A percentile compares a stretch with the other conserved stretches of the same genome.
These are phyloP conservation scores for Rhizopus sp. DNA, from an alignment of 371 early-diverging fungal species.

Conservation along the genomic window DNA sequence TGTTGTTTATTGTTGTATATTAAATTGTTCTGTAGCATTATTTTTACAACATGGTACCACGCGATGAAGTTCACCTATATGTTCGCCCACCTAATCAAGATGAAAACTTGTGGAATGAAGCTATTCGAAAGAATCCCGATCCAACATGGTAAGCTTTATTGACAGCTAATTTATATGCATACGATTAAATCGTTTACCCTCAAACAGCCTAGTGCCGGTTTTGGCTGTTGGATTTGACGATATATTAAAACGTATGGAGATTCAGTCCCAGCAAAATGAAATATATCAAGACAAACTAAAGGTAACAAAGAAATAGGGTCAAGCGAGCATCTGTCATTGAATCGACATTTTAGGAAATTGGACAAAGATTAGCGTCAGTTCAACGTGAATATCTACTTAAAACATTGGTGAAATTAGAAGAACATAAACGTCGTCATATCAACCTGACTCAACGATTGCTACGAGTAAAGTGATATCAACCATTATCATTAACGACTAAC, in stretches of 20 bases:
- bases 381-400: slow-evolving; percentile 35
- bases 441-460: slow-evolving; percentile 29
- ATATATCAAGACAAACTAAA: slow-evolving; percentile 32
- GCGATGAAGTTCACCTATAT: slow-evolving; percentile 76
- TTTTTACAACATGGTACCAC: slow-evolving; percentile 90
- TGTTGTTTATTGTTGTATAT: not conserved
- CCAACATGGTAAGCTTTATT: slow-evolving; percentile 61
- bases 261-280: slow-evolving; percentile 65
- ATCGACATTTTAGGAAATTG: slow-evolving; percentile 25
- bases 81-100: slow-evolving; percentile 74
- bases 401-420: slow-evolving; percentile 37
- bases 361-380: slow-evolving; percentile 31
- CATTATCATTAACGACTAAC: not conserved
- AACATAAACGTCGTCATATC: slow-evolving; percentile 42
- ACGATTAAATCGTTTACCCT: not conserved
- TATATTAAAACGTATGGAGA: slow-evolving; percentile 77
- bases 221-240: slow-evolving; percentile 90
- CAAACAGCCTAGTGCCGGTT: slow-evolving; percentile 60
- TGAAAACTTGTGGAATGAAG: slow-evolving; percentile 76
- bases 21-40: slow-evolving; percentile 58
- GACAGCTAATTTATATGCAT: not conserved
- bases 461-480: slow-evolving; percentile 18
- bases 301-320: slow-evolving; percentile 9
- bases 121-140: slow-evolving; percentile 82
- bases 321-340: too few relatives aligned